A percentile compares a stretch with the other conserved stretches of the same genome.
Evolutionary conservation across 106 monocot species (phyloP).

Genomic region (Acorus calamus): DNA sequence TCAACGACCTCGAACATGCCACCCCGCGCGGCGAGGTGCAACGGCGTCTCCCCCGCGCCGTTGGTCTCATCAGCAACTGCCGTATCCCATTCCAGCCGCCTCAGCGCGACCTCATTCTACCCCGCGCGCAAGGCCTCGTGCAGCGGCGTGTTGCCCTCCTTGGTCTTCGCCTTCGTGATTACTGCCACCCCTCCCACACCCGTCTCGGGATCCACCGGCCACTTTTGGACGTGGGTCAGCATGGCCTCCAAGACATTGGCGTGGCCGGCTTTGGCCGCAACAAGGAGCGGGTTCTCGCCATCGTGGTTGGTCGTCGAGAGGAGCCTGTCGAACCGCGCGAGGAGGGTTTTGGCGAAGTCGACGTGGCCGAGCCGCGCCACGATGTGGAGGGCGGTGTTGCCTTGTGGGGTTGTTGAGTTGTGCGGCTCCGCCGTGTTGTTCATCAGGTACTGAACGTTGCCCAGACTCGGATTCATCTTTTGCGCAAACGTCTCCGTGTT

Average conservation of each 20-base stretch:
- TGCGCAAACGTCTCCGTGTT: no score
- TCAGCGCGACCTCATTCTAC: conserved; percentile 8
- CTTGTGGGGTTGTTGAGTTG: conserved; percentile 12
- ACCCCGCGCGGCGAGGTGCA: conserved; percentile 30
- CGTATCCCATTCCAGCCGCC: conserved; percentile 18
- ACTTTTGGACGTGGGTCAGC: not conserved
- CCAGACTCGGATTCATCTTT: conserved; percentile 16
- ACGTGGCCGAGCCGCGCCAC: conserved; percentile 19
- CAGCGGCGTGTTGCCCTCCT: conserved; percentile 14
- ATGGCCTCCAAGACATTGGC: conserved; percentile 4
- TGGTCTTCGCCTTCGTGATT: conserved; percentile 6
- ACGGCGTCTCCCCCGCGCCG: conserved; percentile 19
- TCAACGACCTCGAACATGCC: conserved; percentile 12
- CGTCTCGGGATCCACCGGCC: conserved; percentile 7
- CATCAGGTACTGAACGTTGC: conserved; percentile 8
- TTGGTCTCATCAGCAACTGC: conserved; percentile 9
- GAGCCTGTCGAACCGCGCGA: conserved; percentile 1
- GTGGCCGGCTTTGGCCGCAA: conserved; percentile 19
- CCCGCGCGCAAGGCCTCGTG: conserved; percentile 26
- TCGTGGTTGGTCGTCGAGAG: conserved; percentile 15
- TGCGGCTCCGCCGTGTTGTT: conserved; percentile 1
- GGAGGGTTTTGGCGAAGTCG: conserved; percentile 5
- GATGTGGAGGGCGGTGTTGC: conserved; percentile 28
- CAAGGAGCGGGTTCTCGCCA: conserved; percentile 28
- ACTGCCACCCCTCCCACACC: no score